Conservation (phyloP, 2,329 filamentous ascomycete genomes). For the Monilinia fructigena region DNA sequence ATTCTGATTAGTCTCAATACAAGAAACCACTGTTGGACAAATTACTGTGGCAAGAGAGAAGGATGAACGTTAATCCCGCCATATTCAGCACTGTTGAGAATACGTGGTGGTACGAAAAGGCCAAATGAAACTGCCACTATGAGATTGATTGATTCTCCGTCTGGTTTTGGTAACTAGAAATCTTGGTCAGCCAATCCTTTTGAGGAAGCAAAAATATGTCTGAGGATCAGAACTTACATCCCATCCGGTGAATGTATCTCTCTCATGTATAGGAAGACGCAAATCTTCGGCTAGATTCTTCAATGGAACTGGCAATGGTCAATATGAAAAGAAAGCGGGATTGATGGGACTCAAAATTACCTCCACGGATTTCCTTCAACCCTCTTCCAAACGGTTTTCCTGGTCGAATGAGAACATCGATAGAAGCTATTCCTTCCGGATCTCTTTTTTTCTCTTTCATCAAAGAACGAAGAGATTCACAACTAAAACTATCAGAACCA, state of each 20-base stretch:
- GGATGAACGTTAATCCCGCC: conserved; percentile 93
- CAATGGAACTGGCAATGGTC: conserved; percentile 64
- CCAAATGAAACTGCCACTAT: conserved; percentile 94
- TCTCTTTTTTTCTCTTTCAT: conserved; percentile 55
- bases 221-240: conserved; percentile 49
- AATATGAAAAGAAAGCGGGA: conserved; percentile 6
- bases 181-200: not conserved
- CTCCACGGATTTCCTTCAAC: conserved; percentile 51
- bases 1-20: conserved; percentile 2
- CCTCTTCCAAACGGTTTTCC: conserved; percentile 77
- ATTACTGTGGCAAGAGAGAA: conserved; percentile 80
- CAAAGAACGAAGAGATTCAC: conserved; percentile 70
- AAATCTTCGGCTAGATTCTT: conserved; percentile 63
- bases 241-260: conserved; percentile 83
- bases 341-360: conserved; percentile 24
- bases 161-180: conserved; percentile 52
- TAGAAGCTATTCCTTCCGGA: conserved; percentile 62
- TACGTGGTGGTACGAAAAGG: conserved; percentile 75
- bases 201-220: not conserved
- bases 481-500: conserved; percentile 89
- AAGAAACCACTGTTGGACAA: conserved; percentile 17
- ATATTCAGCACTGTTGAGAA: conserved; percentile 69
- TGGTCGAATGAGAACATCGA: conserved; percentile 82
- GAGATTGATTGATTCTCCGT: conserved; percentile 60
- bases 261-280: conserved; percentile 66